These are phyloP conservation scores for Pseudocohnilembus persalinus DNA, from an alignment of 169 alveolate genomes.

Conservation along the genomic window DNA sequence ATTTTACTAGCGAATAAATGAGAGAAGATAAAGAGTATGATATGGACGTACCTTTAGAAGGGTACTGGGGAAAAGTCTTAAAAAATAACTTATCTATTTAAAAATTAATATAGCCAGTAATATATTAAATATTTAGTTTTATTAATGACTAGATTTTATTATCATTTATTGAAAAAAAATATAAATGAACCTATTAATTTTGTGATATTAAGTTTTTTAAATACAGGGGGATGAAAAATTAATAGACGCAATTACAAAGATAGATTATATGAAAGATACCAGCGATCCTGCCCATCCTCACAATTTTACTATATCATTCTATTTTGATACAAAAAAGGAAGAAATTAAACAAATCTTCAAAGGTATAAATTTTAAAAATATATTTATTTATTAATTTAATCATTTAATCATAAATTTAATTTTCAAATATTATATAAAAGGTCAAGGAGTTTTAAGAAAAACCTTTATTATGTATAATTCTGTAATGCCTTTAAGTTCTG, in stretches of 20 bases:
- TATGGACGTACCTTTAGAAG: too few relatives aligned
- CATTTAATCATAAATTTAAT: too few relatives aligned
- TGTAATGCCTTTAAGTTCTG: not conserved
- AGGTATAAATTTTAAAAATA: not conserved
- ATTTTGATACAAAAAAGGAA: not conserved
- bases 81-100: not conserved
- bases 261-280: not conserved
- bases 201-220: too few relatives aligned
- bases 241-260: not conserved
- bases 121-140: too few relatives aligned
- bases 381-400: too few relatives aligned
- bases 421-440: not conserved
- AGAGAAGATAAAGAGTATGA: too few relatives aligned
- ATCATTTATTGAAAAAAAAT: too few relatives aligned
- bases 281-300: not conserved
- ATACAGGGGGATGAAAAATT: not conserved
- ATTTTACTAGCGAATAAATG: not conserved
- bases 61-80: not conserved
- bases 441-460: not conserved
- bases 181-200: not conserved
- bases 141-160: too few relatives aligned
- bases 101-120: not conserved
- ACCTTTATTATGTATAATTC: not conserved
- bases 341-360: not conserved
- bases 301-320: not conserved